Percentiles rank a stretch among this genome's conserved stretches.
Evolutionary conservation across 768 basidiomycete genomes (phyloP).

Genomic region (Lentinula edodes): DNA sequence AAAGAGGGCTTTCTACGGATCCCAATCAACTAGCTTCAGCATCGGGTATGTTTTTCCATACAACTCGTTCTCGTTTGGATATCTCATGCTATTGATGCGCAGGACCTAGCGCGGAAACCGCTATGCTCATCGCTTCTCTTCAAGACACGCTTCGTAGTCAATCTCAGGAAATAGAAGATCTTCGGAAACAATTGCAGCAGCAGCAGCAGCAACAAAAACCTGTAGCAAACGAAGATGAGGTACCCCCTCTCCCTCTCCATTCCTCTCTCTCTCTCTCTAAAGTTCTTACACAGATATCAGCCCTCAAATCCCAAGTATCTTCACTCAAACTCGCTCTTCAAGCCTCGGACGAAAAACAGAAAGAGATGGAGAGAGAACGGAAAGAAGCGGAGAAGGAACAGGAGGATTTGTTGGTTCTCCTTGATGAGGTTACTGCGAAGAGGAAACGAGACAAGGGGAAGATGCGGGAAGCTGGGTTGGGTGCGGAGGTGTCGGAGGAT

Average conservation of each 20-base stretch:
- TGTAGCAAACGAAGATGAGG: constrained; percentile 30
- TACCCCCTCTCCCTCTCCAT: constrained; percentile 10
- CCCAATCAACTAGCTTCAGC: constrained; percentile 60
- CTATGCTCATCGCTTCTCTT: constrained; percentile 78
- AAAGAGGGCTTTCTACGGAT: constrained; percentile 65
- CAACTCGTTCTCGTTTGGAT: neutral
- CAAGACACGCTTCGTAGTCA: constrained; percentile 81
- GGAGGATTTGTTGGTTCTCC: constrained; percentile 87
- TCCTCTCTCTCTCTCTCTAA: neutral
- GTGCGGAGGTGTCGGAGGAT: constrained; percentile 76
- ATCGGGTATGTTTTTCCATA: constrained; percentile 37
- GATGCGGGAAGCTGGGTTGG: constrained; percentile 69
- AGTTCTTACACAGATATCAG: neutral
- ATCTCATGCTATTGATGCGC: constrained; percentile 4
- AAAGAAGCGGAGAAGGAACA: constrained; percentile 93
- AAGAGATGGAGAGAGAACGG: constrained; percentile 69
- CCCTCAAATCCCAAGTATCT: constrained; percentile 6
- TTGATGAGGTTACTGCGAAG: constrained; percentile 90
- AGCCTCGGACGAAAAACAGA: constrained; percentile 46
- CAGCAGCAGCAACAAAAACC: constrained; percentile 37
- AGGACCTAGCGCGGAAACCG: constrained; percentile 72
- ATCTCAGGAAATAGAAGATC: constrained; percentile 66
- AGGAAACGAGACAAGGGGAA: constrained; percentile 76
- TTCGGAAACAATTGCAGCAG: constrained; percentile 40
- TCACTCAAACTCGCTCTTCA: neutral